phyloP scores from a whole-genome alignment of 768 basidiomycete species.

The Polyporus arcularius region DNA sequence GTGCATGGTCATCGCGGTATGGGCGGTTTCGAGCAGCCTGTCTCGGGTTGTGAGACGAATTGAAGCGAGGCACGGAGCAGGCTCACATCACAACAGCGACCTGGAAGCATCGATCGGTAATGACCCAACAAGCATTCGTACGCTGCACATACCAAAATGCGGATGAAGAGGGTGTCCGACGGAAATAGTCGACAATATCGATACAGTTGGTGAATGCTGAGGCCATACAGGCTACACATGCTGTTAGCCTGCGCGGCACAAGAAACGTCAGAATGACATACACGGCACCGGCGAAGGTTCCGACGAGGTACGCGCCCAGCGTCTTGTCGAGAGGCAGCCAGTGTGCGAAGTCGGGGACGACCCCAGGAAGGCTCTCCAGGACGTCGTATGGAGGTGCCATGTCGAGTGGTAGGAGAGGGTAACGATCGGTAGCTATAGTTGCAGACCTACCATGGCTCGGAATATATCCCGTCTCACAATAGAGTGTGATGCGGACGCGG shows the following conservation, averaged over 20 bases:
- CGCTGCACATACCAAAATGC: background rate
- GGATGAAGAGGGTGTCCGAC: background rate
- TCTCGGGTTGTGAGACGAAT: no score
- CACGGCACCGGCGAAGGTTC: background rate
- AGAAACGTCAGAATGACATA: background rate
- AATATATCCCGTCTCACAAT: no score
- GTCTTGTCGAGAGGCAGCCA: slow-evolving; percentile 1
- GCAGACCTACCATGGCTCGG: no score
- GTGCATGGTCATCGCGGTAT: background rate
- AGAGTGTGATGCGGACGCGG: no score
- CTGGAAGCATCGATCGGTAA: background rate
- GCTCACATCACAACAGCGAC: background rate
- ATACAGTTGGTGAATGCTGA: background rate
- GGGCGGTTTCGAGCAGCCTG: background rate
- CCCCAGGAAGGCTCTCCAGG: background rate
- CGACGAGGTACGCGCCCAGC: slow-evolving; percentile 1
- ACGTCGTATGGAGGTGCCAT: no score
- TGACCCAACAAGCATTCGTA: no score
- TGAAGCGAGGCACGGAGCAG: background rate
- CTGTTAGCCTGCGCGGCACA: background rate
- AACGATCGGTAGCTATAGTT: no score
- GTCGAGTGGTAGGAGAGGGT: no score
- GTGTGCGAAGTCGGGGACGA: background rate
- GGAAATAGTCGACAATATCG: background rate
- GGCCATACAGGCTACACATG: background rate